phyloP scores from a whole-genome alignment of 306 rosid genomes.

The Vicia faba region DNA sequence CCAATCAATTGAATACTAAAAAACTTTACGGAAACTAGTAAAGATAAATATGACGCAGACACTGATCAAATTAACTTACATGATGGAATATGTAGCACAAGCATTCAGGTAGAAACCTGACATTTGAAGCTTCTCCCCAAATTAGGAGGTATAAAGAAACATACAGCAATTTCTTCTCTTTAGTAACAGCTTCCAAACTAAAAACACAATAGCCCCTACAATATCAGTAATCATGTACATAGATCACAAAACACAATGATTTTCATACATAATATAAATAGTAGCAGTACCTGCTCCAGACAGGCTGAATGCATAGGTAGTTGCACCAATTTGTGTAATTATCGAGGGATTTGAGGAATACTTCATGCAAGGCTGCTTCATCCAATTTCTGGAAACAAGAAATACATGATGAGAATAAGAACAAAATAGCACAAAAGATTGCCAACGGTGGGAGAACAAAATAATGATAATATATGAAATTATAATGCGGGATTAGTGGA shows the following conservation, averaged over 20 bases:
- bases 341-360: constrained; percentile 76
- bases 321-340: constrained; percentile 86
- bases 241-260: constrained; percentile 31
- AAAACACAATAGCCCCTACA: constrained; percentile 32
- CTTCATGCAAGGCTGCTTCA: constrained; percentile 63
- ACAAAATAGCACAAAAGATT: not conserved
- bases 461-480: not conserved
- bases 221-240: constrained; percentile 25
- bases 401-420: constrained; percentile 29
- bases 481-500: not conserved
- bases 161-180: constrained; percentile 72
- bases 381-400: constrained; percentile 68
- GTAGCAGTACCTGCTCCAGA: constrained; percentile 78
- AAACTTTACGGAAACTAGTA: constrained; percentile 4
- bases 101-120: constrained; percentile 97
- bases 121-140: constrained; percentile 94
- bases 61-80: constrained; percentile 55
- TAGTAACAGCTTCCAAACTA: constrained; percentile 67
- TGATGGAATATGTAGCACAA: constrained; percentile 99
- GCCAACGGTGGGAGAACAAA: not conserved
- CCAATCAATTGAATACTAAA: constrained; percentile 4
- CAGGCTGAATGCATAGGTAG: constrained; percentile 83
- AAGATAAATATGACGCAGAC: constrained; percentile 3
- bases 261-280: constrained; percentile 29
- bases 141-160: constrained; percentile 76